Base-by-base conservation (phyloP, 441 rosid species). In the Euphorbia schlechtendalii region DNA sequence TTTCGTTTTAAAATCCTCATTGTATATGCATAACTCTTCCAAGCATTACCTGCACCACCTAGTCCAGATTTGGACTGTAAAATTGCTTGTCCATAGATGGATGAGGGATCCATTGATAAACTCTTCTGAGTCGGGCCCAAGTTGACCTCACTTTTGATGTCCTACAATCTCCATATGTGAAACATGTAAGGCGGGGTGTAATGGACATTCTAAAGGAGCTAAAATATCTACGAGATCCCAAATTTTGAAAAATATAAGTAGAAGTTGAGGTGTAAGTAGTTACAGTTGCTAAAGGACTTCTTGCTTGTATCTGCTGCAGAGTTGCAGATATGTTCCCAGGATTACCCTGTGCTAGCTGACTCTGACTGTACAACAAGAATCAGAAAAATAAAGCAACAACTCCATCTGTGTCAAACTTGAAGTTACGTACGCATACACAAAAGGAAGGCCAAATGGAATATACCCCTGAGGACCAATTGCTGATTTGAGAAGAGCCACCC, bases 301-400 rank as follows among this genome's bases (percentile, higher is more conserved):
- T 77, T 53, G 78, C 71, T 72, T 76, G 86, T 43, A 82, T 78
- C 72, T 77, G 88, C 68, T 82, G 90, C 77, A 85, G 55, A 71
- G 86, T 74, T 6, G 81, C 69, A 32, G 86, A 69, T 64, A 85
- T 74, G 71, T 79, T 82, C 73, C 83, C 84, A 59, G 84, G 62
- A 68, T 69, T 84, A 67, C 87, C 82, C 61, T 83, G 93, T 66
- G 77, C 69, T 73, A 83, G 71, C 77, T 80, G 88, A 72, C 90
- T n/a, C n/a, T n/a, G n/a, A n/a, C n/a, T n/a, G n/a, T 87, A 88
- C 52, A 64, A 67, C 58, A 64, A 61, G 24, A 56, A 69, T 25
- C 22, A 59, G n/a, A 36, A 49, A 66, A 41, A 61, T 65, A 20
- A 66, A 66, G 65, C 17, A 51, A 63, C 59, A 36, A 65, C 51